phyloP scores from a whole-genome alignment of 2,329 filamentous ascomycete genomes.

The Bipolaris victoriae region DNA sequence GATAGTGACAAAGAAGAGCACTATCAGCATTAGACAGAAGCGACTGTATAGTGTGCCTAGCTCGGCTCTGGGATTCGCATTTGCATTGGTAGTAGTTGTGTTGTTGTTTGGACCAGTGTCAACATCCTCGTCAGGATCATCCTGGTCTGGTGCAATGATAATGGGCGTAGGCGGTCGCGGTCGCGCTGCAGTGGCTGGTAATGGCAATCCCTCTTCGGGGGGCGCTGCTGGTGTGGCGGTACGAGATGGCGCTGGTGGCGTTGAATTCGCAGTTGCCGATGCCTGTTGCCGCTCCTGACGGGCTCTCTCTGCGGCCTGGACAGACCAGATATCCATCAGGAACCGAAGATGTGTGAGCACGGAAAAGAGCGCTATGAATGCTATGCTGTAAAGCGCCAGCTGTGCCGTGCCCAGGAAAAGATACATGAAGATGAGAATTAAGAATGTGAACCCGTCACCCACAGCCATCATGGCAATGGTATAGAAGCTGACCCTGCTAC shows the following conservation, averaged over 20 bases:
- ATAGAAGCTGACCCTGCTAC: constrained; percentile 69
- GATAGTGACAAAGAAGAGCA: constrained; percentile 63
- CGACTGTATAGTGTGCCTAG: constrained; percentile 66
- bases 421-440: constrained; percentile 61
- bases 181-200: constrained; percentile 57
- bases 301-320: constrained; percentile 61
- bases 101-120: constrained; percentile 29
- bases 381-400: constrained; percentile 61
- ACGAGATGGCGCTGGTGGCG: constrained; percentile 27
- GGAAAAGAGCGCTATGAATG: constrained; percentile 65
- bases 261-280: constrained; percentile 27
- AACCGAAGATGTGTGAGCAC: constrained; percentile 69
- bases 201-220: constrained; percentile 51
- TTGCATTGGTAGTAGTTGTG: constrained; percentile 26
- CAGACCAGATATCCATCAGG: constrained; percentile 70
- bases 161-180: constrained; percentile 59
- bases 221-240: constrained; percentile 29
- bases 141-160: constrained; percentile 66
- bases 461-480: constrained; percentile 66
- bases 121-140: constrained; percentile 50
- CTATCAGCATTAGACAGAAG: constrained; percentile 66
- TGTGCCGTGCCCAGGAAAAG: constrained; percentile 61
- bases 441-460: constrained; percentile 65
- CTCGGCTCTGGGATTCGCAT: constrained; percentile 50
- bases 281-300: constrained; percentile 54